Conservation (phyloP, 2,329 filamentous ascomycete species). For the Graphilbum ipis-grandicollis region DNA sequence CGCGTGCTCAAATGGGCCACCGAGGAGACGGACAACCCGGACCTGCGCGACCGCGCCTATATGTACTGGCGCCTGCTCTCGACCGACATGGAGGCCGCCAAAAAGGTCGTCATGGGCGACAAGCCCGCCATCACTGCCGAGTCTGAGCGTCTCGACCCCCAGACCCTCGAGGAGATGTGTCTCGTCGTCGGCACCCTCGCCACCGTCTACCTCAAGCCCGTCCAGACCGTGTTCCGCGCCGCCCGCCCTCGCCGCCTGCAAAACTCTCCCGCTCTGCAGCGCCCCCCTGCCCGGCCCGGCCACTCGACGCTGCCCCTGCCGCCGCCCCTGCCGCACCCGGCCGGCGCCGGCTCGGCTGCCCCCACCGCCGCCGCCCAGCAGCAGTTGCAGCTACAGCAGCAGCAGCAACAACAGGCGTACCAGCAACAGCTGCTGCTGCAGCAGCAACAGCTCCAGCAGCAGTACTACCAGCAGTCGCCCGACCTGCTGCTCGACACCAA, state of each 20-base stretch:
- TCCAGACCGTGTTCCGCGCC: conserved; percentile 88
- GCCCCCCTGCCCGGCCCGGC: conserved; percentile 29
- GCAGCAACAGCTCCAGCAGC: not conserved
- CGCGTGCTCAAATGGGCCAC: conserved; percentile 97
- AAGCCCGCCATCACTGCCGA: conserved; percentile 95
- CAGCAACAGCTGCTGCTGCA: conserved; percentile 3
- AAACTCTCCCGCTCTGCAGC: conserved; percentile 76
- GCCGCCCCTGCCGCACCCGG: conserved; percentile 12
- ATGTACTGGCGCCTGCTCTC: conserved; percentile 99
- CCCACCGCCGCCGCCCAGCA: too few relatives aligned
- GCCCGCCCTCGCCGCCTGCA: conserved; percentile 64
- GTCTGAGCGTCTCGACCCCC: conserved; percentile 79
- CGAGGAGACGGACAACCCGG: conserved; percentile 97
- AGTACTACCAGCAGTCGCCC: not conserved
- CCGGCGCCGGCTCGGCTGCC: too few relatives aligned
- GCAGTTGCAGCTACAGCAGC: conserved; percentile 2
- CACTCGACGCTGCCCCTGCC: conserved; percentile 11
- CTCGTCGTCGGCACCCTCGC: conserved; percentile 90
- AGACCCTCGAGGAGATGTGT: conserved; percentile 91
- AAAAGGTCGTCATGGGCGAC: conserved; percentile 85
- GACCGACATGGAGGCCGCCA: conserved; percentile 75
- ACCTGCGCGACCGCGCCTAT: conserved; percentile 86
- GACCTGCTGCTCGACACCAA: conserved; percentile 25
- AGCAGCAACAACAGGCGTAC: conserved; percentile 3
- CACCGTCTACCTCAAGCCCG: conserved; percentile 93